Evolutionary conservation across 495 filamentous ascomycete species (phyloP).

Genomic region (Penicillium egyptiacum): DNA sequence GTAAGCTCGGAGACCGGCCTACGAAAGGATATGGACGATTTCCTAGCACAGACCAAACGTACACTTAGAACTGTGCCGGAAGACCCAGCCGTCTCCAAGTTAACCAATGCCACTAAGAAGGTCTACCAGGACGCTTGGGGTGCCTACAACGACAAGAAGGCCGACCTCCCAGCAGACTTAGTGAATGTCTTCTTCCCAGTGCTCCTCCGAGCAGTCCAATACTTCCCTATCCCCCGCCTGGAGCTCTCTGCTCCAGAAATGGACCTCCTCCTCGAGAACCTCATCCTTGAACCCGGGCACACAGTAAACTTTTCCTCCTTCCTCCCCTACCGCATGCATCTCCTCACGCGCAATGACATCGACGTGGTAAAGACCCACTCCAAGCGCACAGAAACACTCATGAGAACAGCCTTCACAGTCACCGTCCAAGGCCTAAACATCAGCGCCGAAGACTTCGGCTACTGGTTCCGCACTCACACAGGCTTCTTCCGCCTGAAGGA

Average conservation of each 20-base stretch:
- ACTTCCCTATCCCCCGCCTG: constrained; percentile 83
- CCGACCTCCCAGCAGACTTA: constrained; percentile 69
- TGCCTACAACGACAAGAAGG: constrained; percentile 55
- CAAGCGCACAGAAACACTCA: constrained; percentile 60
- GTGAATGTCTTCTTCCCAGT: constrained; percentile 78
- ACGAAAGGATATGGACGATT: constrained; percentile 68
- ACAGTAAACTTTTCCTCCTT: constrained; percentile 87
- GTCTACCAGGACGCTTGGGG: constrained; percentile 68
- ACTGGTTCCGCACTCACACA: constrained; percentile 68
- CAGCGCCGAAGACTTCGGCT: constrained; percentile 82
- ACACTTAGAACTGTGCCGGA: constrained; percentile 66
- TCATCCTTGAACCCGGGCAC: constrained; percentile 83
- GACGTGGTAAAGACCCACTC: constrained; percentile 80
- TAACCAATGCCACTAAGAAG: constrained; percentile 61
- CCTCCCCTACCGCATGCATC: constrained; percentile 76
- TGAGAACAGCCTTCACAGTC: constrained; percentile 70
- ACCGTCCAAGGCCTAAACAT: constrained; percentile 78
- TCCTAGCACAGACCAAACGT: constrained; percentile 65
- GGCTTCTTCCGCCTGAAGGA: constrained; percentile 70
- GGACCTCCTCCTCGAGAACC: constrained; percentile 84
- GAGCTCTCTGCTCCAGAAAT: constrained; percentile 80
- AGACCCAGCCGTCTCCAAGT: constrained; percentile 67
- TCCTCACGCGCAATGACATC: constrained; percentile 82
- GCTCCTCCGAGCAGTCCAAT: constrained; percentile 72
- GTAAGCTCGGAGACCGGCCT: constrained; percentile 64